A percentile compares a stretch with the other conserved stretches of the same genome.
phyloP scores from a whole-genome alignment of 164 flowering plant genomes.

The Dillenia turbinata region DNA sequence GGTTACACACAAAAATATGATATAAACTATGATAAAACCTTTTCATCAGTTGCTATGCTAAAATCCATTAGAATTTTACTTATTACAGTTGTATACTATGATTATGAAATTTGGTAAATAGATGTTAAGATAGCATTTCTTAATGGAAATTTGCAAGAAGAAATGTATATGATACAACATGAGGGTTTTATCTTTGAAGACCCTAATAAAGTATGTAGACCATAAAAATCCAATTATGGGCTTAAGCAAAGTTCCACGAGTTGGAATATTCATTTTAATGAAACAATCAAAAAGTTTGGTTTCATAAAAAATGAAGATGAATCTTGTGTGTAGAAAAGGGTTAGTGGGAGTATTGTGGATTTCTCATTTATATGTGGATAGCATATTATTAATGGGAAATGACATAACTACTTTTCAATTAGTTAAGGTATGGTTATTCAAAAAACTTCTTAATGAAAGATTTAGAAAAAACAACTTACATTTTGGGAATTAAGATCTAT shows the following conservation, averaged over 20 bases:
- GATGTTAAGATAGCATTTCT: background rate
- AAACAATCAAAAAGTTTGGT: slow-evolving; percentile 1
- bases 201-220: background rate
- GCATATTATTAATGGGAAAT: background rate
- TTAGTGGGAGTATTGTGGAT: background rate
- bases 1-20: background rate
- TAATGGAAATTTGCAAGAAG: background rate
- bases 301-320: slow-evolving; percentile 1
- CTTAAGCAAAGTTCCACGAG: background rate
- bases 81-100: too few species aligned
- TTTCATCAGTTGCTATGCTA: background rate
- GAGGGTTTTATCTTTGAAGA: background rate
- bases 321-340: slow-evolving; percentile 5
- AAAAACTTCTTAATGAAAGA: background rate
- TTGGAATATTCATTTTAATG: slow-evolving; percentile 1
- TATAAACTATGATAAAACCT: background rate
- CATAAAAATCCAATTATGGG: background rate
- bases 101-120: too few species aligned
- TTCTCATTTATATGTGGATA: slow-evolving; percentile 4
- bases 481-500: background rate
- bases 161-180: background rate
- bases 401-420: background rate
- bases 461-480: background rate
- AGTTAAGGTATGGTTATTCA: background rate
- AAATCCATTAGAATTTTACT: background rate